These are phyloP conservation scores for Aspergillus ruber DNA, from an alignment of 2,329 filamentous ascomycete genomes.

Conservation along the genomic window DNA sequence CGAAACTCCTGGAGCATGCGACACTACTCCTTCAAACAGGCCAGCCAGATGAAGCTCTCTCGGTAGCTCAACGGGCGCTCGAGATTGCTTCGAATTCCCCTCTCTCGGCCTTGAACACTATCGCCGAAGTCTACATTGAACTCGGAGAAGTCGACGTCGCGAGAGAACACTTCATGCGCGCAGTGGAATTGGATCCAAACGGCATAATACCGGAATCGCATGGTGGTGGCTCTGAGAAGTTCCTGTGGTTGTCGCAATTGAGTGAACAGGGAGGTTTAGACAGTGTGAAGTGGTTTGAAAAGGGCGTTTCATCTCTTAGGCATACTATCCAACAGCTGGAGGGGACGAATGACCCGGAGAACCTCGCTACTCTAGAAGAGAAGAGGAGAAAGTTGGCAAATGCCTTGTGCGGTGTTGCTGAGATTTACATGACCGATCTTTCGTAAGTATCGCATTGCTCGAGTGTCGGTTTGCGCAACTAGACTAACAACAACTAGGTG, in stretches of 20 bases:
- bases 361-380: slow-evolving; percentile 50
- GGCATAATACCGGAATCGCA: slow-evolving; percentile 62
- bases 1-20: slow-evolving; percentile 52
- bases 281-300: slow-evolving; percentile 57
- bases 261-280: slow-evolving; percentile 58
- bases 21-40: slow-evolving; percentile 52
- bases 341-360: slow-evolving; percentile 36
- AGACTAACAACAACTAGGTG: slow-evolving; percentile 37
- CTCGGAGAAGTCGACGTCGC: slow-evolving; percentile 74
- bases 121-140: slow-evolving; percentile 78
- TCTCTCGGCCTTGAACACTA: slow-evolving; percentile 61
- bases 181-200: slow-evolving; percentile 69
- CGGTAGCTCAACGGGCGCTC: slow-evolving; percentile 49
- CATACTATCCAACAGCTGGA: slow-evolving; percentile 62
- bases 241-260: slow-evolving; percentile 88
- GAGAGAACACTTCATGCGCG: slow-evolving; percentile 62
- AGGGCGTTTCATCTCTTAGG: slow-evolving; percentile 64
- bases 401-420: slow-evolving; percentile 86
- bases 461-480: not conserved
- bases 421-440: slow-evolving; percentile 98
- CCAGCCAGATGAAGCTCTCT: slow-evolving; percentile 52
- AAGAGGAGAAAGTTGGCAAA: slow-evolving; percentile 78
- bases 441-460: slow-evolving; percentile 49
- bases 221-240: slow-evolving; percentile 87
- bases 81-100: slow-evolving; percentile 27